These are phyloP conservation scores for Ceratopteris richardii DNA, from an alignment of 75 land plant genomes.

Conservation along the genomic window DNA sequence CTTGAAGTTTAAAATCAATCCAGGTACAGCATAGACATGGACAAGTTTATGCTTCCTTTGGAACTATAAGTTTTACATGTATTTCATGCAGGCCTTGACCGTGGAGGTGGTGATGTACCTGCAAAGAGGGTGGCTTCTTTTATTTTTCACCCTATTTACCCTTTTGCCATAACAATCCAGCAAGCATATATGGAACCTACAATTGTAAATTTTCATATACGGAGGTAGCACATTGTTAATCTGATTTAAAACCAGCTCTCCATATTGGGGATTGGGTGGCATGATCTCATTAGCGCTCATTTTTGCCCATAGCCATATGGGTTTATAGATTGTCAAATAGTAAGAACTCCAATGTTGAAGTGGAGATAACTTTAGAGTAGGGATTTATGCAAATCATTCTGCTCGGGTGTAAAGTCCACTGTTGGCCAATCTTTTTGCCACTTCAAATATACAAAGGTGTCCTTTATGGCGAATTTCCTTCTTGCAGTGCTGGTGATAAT, in stretches of 20 bases:
- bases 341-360: conserved; percentile 1
- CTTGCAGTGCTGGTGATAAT: too few relatives aligned
- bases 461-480: too few relatives aligned
- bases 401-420: too few relatives aligned
- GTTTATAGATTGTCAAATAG: too few relatives aligned
- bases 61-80: background rate
- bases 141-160: conserved; percentile 74
- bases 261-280: too few relatives aligned
- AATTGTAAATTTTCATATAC: conserved; percentile 81
- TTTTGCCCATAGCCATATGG: too few relatives aligned
- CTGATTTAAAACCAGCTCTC: too few relatives aligned
- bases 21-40: conserved; percentile 36
- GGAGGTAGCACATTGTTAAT: conserved; percentile 28
- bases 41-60: background rate
- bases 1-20: conserved; percentile 83
- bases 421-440: too few relatives aligned
- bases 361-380: too few relatives aligned
- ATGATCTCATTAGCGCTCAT: too few relatives aligned
- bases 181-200: conserved; percentile 70
- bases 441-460: too few relatives aligned
- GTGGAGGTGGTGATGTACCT: conserved; percentile 41
- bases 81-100: conserved; percentile 48
- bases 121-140: conserved; percentile 65
- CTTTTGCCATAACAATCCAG: conserved; percentile 83
- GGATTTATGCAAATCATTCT: too few relatives aligned